Base-by-base conservation (phyloP, 2,329 filamentous ascomycete species). In the Proliferodiscus dingleyae region DNA sequence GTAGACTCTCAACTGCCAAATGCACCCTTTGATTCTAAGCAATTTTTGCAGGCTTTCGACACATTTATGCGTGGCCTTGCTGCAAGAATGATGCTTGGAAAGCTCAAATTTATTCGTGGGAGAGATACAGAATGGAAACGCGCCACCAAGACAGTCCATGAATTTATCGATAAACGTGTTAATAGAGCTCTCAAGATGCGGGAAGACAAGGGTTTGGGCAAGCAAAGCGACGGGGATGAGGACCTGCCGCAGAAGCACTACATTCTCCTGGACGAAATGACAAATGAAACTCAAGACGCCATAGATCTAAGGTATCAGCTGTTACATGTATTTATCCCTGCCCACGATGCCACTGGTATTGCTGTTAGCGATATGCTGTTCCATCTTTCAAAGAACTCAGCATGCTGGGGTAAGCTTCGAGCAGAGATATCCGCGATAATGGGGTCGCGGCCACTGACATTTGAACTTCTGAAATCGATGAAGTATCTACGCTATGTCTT, bases 131-230 rank as follows among this genome's bases (percentile, higher is more conserved):
- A 24, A 22, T 39, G 37, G 37, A 23, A 22, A 22, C 23, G 26
- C 23, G 37, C 23, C 9, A 23, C 19, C 24, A 22, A 39, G 11
- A 39, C 21, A 21, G 37, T 39, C 37, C 23, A 39, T 8, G 26
- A 21, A 4, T 42, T 42, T 10, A 26, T 34, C 3, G 39, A 30
- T 18, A 59, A 32, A 64, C 62, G 2, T 15, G 37, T 39, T 15
- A 22, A 39, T 22, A 24, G 26, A 5, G 37, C 37, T 3, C 22
- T 39, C 9, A 24, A 4, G 2, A 10, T 19, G 16, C 37, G 21
- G 26, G 5, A 39, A 15, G 24, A 28, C 26, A 28, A 28, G 13
- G 7, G 7, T 13, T 7, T 13, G 26, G 26, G 26, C 7, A 7
- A 7, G 26, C 7, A 28, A 13, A 13, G 26, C 13, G 13, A 13